Conservation (phyloP, 257 asterid species). For the Solanum bukasovii region DNA sequence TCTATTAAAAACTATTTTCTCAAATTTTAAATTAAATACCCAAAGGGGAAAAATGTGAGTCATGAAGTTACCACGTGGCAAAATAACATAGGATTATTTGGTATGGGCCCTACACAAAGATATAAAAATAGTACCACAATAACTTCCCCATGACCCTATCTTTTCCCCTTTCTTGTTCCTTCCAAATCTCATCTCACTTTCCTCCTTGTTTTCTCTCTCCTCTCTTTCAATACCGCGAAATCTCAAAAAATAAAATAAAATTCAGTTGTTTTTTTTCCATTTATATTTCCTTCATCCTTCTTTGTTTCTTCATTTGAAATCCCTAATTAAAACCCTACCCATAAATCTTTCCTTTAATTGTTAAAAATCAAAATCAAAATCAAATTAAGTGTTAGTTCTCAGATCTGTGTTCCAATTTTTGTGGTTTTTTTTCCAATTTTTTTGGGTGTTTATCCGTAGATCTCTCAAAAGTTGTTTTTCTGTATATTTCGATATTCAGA, state of each 20-base stretch:
- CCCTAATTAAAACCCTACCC: constrained; percentile 32
- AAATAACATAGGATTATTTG: constrained; percentile 20
- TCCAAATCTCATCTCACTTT: constrained; percentile 20
- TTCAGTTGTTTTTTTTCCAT: constrained; percentile 35
- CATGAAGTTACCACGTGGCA: constrained; percentile 22
- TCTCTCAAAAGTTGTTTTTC: constrained; percentile 17
- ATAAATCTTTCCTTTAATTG: background rate
- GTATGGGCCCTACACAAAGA: constrained; percentile 21
- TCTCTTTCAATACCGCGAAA: constrained; percentile 31
- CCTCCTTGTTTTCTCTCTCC: background rate
- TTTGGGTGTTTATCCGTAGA: constrained; percentile 15
- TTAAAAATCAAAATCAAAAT: background rate
- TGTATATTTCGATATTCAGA: constrained; percentile 1
- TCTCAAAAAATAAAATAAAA: background rate
- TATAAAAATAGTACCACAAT: constrained; percentile 11
- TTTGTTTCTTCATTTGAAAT: constrained; percentile 1
- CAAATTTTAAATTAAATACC: background rate
- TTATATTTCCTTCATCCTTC: background rate
- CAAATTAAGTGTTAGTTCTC: background rate
- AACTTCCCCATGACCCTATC: constrained; percentile 13
- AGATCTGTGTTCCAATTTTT: constrained; percentile 38
- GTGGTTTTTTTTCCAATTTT: background rate
- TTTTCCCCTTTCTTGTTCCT: constrained; percentile 28
- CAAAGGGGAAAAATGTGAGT: background rate
- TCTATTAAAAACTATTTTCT: too few relatives aligned